These are phyloP conservation scores for Hypoxylon sp. DNA, from an alignment of 2,329 filamentous ascomycete genomes.

Conservation along the genomic window DNA sequence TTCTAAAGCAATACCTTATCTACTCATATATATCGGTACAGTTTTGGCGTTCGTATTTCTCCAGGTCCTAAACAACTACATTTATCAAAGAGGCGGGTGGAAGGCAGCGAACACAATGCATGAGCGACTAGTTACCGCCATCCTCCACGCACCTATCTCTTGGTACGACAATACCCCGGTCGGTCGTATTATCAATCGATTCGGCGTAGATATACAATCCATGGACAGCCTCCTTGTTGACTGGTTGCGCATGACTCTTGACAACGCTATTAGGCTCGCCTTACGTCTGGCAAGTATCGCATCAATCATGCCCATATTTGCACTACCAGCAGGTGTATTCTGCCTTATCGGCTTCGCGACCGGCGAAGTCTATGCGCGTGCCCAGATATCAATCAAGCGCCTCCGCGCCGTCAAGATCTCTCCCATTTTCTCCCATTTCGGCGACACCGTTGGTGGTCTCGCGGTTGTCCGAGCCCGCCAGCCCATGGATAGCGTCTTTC, in stretches of 20 bases:
- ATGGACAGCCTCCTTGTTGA: conserved; percentile 64
- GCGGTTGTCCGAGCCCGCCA: conserved; percentile 53
- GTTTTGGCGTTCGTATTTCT: conserved; percentile 30
- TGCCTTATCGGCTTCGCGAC: conserved; percentile 63
- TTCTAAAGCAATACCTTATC: conserved; percentile 57
- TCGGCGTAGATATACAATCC: conserved; percentile 67
- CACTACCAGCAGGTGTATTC: conserved; percentile 62
- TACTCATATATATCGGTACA: conserved; percentile 31
- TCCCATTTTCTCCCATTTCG: conserved; percentile 55
- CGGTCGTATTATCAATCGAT: conserved; percentile 67
- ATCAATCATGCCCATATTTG: conserved; percentile 68
- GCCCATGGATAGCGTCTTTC: conserved; percentile 50
- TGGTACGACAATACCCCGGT: conserved; percentile 68
- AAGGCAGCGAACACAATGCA: conserved; percentile 65
- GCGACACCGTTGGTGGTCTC: conserved; percentile 51
- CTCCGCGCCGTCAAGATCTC: conserved; percentile 51
- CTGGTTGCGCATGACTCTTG: conserved; percentile 59
- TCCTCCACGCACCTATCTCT: conserved; percentile 65
- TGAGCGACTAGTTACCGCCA: conserved; percentile 62
- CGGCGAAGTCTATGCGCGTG: conserved; percentile 66
- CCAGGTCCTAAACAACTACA: conserved; percentile 41
- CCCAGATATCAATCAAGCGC: conserved; percentile 54
- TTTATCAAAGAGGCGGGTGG: conserved; percentile 59
- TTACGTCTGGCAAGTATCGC: conserved; percentile 65
- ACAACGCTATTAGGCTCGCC: conserved; percentile 60